These are phyloP conservation scores for Phaeoacremonium minimum DNA, from an alignment of 2,329 filamentous ascomycete genomes.

Conservation along the genomic window DNA sequence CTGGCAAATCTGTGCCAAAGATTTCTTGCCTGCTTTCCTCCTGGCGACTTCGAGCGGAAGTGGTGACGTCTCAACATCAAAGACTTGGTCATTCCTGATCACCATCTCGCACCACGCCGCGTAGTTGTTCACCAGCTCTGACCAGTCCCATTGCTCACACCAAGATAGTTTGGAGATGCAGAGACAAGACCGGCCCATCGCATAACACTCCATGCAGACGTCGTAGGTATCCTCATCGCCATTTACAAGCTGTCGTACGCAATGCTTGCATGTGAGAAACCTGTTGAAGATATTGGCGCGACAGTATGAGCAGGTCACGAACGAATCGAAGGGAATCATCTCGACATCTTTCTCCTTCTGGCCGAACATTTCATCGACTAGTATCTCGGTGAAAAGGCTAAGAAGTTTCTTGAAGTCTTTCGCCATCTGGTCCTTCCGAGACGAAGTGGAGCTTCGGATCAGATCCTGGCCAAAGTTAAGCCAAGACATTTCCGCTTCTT, in stretches of 20 bases:
- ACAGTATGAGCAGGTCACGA: constrained; percentile 94
- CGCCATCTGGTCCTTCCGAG: constrained; percentile 63
- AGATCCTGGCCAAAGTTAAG: constrained; percentile 42
- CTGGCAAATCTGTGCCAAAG: constrained; percentile 89
- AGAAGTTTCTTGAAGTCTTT: constrained; percentile 82
- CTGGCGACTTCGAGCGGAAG: constrained; percentile 67
- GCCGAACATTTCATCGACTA: constrained; percentile 84
- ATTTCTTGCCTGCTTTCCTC: constrained; percentile 65
- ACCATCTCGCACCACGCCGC: constrained; percentile 80
- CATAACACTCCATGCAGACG: constrained; percentile 96
- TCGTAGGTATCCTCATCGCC: constrained; percentile 85
- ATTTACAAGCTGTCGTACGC: constrained; percentile 61
- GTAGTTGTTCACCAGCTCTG: constrained; percentile 70
- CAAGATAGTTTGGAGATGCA: constrained; percentile 83
- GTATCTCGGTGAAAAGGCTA: constrained; percentile 68
- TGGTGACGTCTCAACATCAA: constrained; percentile 63
- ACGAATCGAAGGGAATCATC: constrained; percentile 77
- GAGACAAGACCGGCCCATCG: constrained; percentile 90
- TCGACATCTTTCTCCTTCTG: constrained; percentile 69
- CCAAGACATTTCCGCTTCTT: constrained; percentile 44
- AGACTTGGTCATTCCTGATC: constrained; percentile 65
- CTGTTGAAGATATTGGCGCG: constrained; percentile 95
- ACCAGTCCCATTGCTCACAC: constrained; percentile 92
- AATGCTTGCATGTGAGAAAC: constrained; percentile 88
- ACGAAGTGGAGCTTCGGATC: constrained; percentile 31